A percentile compares a stretch with the other conserved stretches of the same genome.
phyloP scores from a whole-genome alignment of 1,284 basidiomycete species.

The Pterulicium gracile region DNA sequence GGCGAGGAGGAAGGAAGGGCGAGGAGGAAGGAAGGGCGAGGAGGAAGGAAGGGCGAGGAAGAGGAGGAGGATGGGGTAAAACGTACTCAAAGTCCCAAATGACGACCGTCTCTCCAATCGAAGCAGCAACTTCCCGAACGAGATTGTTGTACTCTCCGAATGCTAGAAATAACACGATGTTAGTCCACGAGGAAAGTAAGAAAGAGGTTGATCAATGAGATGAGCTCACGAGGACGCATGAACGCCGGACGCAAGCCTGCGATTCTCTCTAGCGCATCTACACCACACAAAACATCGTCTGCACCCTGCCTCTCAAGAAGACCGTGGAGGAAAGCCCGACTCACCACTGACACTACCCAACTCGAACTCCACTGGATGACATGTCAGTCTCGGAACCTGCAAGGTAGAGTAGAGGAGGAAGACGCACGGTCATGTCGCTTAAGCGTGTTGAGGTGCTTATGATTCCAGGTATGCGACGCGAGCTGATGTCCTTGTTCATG shows the following conservation, averaged over 20 bases:
- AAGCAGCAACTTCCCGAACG: conserved; percentile 29
- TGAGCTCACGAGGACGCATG: conserved; percentile 1
- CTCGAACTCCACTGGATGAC: not conserved
- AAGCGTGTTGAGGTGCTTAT: conserved; percentile 33
- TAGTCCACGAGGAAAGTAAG: not conserved
- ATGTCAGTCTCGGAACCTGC: conserved; percentile 11
- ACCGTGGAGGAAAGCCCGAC: not conserved
- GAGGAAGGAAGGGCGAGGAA: too few species aligned
- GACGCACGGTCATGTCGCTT: conserved; percentile 23
- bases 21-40: too few species aligned
- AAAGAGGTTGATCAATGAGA: too few species aligned
- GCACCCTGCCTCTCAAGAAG: conserved; percentile 10
- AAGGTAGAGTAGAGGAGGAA: not conserved
- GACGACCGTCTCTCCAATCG: conserved; percentile 27
- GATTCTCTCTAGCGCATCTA: not conserved
- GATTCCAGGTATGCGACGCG: conserved; percentile 45
- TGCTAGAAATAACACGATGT: conserved; percentile 9
- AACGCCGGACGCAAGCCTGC: not conserved
- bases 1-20: too few species aligned
- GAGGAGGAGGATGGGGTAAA: too few species aligned
- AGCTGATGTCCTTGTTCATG: conserved; percentile 35
- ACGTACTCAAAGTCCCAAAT: conserved; percentile 23
- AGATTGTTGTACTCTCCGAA: conserved; percentile 41
- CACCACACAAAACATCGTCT: not conserved
- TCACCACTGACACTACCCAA: not conserved